Evolutionary conservation across 768 basidiomycete species (phyloP).

Genomic region (Boletus pseudopeckii): DNA sequence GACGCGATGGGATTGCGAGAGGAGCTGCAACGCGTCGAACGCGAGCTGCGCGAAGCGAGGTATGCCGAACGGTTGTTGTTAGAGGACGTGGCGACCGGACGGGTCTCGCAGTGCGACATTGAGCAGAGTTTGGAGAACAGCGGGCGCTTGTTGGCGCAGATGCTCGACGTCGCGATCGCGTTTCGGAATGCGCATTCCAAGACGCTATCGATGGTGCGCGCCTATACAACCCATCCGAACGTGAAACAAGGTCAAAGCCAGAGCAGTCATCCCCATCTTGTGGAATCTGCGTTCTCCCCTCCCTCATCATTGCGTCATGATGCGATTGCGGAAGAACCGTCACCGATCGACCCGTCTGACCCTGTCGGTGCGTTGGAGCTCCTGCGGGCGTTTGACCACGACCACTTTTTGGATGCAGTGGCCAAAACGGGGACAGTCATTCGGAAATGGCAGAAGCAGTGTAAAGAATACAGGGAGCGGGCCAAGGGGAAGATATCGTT

Average conservation of each 20-base stretch:
- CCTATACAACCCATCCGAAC: conserved; percentile 51
- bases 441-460: conserved; percentile 96
- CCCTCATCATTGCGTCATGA: conserved; percentile 47
- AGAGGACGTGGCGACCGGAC: conserved; percentile 69
- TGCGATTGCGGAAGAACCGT: conserved; percentile 55
- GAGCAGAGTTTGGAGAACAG: conserved; percentile 66
- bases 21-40: conserved; percentile 68
- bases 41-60: conserved; percentile 64
- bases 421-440: conserved; percentile 80
- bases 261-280: conserved; percentile 32
- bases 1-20: conserved; percentile 69
- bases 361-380: conserved; percentile 65
- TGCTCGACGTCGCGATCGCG: conserved; percentile 74
- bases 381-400: conserved; percentile 76
- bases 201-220: conserved; percentile 59
- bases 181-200: conserved; percentile 77
- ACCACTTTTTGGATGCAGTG: conserved; percentile 80
- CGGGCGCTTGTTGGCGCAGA: conserved; percentile 71
- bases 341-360: conserved; percentile 77
- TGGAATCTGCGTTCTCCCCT: conserved; percentile 49
- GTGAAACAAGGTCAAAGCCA: conserved; percentile 41
- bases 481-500: conserved; percentile 96
- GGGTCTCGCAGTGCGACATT: conserved; percentile 61
- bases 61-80: conserved; percentile 67
- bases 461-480: conserved; percentile 93